Conservation (phyloP, 345 rosid species). For the Lagerstroemia speciosa region DNA sequence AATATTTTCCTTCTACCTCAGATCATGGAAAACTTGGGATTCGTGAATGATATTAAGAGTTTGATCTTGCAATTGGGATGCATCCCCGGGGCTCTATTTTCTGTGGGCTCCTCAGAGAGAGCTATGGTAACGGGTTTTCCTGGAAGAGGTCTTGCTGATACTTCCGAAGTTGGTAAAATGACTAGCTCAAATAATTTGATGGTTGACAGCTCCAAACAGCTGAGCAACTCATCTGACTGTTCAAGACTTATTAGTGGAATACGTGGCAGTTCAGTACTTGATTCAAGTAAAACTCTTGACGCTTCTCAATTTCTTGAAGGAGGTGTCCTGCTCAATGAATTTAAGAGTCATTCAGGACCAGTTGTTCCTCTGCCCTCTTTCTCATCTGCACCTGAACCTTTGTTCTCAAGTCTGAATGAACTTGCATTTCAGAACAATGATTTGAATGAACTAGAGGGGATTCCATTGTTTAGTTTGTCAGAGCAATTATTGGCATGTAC, state of each 20-base stretch:
- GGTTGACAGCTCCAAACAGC: slow-evolving; percentile 33
- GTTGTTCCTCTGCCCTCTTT: slow-evolving; percentile 12
- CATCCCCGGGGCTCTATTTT: slow-evolving; percentile 65
- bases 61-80: slow-evolving; percentile 71
- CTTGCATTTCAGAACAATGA: slow-evolving; percentile 15
- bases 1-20: slow-evolving; percentile 24
- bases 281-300: slow-evolving; percentile 13
- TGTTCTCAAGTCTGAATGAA: slow-evolving; percentile 4
- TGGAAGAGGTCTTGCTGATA: slow-evolving; percentile 18
- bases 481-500: slow-evolving; percentile 14
- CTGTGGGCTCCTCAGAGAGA: slow-evolving; percentile 29
- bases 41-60: slow-evolving; percentile 67
- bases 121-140: slow-evolving; percentile 41
- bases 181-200: slow-evolving; percentile 22
- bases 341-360: slow-evolving; percentile 11
- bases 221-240: slow-evolving; percentile 25
- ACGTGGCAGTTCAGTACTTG: slow-evolving; percentile 10
- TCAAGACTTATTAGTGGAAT: slow-evolving; percentile 20
- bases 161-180: slow-evolving; percentile 25
- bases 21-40: slow-evolving; percentile 79
- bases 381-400: slow-evolving; percentile 8
- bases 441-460: neutral
- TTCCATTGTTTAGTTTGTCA: slow-evolving; percentile 8
- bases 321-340: slow-evolving; percentile 9
- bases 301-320: slow-evolving; percentile 13